phyloP scores from a whole-genome alignment of 2,329 filamentous ascomycete genomes.

The Hypoxylon rubiginosum region DNA sequence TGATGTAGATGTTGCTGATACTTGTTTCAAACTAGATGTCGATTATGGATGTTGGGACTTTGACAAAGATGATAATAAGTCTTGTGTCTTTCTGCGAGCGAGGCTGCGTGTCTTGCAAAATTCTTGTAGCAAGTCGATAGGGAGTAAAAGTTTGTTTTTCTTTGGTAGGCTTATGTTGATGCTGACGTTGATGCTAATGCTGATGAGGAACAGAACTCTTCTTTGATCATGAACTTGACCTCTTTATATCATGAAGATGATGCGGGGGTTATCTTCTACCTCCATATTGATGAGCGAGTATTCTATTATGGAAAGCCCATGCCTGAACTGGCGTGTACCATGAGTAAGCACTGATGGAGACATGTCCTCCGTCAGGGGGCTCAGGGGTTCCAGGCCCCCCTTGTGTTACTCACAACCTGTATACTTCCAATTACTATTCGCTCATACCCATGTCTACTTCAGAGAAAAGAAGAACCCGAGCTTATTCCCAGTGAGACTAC shows the following conservation, averaged over 20 bases:
- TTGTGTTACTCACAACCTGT: slow-evolving; percentile 30
- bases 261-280: slow-evolving; percentile 25
- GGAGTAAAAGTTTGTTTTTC: neutral
- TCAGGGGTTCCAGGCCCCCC: slow-evolving; percentile 25
- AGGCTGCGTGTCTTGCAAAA: neutral
- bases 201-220: slow-evolving; percentile 10
- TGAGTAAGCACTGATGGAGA: slow-evolving; percentile 38
- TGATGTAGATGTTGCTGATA: slow-evolving; percentile 16
- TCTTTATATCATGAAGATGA: slow-evolving; percentile 32
- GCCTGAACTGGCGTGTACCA: slow-evolving; percentile 21
- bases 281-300: slow-evolving; percentile 22
- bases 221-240: slow-evolving; percentile 9
- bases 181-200: slow-evolving; percentile 21
- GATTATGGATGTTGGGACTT: neutral
- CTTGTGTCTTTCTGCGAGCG: neutral
- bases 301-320: neutral
- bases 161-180: slow-evolving; percentile 10
- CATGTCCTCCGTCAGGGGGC: slow-evolving; percentile 7
- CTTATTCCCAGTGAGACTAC: slow-evolving; percentile 1
- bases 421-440: slow-evolving; percentile 18
- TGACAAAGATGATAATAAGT: neutral
- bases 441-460: neutral
- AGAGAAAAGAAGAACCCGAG: slow-evolving; percentile 6
- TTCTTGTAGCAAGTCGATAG: slow-evolving; percentile 1
- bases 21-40: neutral